Percentiles rank a stretch among this genome's conserved stretches.
These are phyloP conservation scores for Agrocybe pediades DNA, from an alignment of 768 basidiomycete species.

Conservation along the genomic window DNA sequence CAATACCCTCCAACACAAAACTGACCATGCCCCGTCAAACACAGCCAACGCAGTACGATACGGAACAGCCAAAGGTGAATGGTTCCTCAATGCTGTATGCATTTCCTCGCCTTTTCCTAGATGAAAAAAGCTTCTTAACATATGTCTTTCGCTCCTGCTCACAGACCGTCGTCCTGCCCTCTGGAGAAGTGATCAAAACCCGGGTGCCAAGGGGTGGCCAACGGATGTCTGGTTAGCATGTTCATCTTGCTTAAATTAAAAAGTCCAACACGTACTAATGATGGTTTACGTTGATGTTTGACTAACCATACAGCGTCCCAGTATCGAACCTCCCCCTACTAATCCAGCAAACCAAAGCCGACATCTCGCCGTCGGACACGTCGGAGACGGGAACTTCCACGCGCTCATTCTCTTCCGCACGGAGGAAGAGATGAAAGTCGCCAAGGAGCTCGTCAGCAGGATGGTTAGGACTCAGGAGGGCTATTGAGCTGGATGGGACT, in stretches of 20 bases:
- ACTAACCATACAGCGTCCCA: constrained; percentile 61
- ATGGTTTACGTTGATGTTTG: too few relatives aligned
- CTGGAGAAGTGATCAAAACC: constrained; percentile 90
- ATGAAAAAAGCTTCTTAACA: background rate
- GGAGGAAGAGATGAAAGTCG: constrained; percentile 51
- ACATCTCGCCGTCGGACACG: constrained; percentile 76
- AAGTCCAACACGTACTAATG: background rate
- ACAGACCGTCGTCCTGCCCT: constrained; percentile 87
- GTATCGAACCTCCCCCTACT: constrained; percentile 66
- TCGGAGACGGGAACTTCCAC: constrained; percentile 65
- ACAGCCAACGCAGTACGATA: constrained; percentile 81
- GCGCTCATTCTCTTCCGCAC: constrained; percentile 57
- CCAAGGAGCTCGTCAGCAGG: constrained; percentile 48
- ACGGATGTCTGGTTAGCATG: constrained; percentile 73
- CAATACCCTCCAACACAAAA: too few relatives aligned
- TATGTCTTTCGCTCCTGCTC: background rate
- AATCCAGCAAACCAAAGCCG: constrained; percentile 70
- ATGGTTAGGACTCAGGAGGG: constrained; percentile 72
- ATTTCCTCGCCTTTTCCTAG: background rate
- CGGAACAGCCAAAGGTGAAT: constrained; percentile 87
- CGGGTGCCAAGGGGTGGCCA: constrained; percentile 65
- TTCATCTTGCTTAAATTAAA: background rate
- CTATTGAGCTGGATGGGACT: constrained; percentile 73
- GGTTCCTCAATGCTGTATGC: constrained; percentile 81
- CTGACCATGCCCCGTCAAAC: background rate